These are phyloP conservation scores for Cercospora sp. DNA, from an alignment of 2,329 filamentous ascomycete species.

Conservation along the genomic window DNA sequence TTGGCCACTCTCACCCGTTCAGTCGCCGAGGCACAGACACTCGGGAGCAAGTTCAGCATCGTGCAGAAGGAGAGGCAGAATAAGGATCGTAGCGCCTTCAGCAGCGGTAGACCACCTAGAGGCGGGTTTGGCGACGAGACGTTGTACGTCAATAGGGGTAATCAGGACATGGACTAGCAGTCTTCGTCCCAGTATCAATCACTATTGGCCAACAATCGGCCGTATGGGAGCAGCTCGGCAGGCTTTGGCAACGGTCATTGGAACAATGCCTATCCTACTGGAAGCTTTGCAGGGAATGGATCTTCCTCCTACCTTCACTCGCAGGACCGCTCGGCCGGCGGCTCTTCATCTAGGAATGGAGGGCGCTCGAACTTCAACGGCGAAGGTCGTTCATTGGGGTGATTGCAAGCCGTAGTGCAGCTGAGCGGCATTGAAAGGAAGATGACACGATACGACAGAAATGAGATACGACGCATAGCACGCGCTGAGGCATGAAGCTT, in stretches of 20 bases:
- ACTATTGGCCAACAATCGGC: not conserved
- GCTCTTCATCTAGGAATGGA: not conserved
- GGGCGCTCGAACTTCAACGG: not conserved
- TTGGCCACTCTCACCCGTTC: slow-evolving; percentile 74
- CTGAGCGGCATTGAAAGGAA: not conserved
- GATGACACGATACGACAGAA: not conserved
- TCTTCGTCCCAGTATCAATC: not conserved
- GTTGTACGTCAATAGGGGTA: slow-evolving; percentile 25
- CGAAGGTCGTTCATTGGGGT: not conserved
- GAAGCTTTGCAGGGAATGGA: not conserved
- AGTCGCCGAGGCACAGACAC: slow-evolving; percentile 67
- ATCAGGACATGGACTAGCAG: slow-evolving; percentile 21
- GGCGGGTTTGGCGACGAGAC: slow-evolving; percentile 27
- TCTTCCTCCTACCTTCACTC: not conserved
- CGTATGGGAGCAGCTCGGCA: not conserved
- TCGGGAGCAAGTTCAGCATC: slow-evolving; percentile 69
- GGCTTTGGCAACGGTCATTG: not conserved
- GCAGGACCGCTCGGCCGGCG: not conserved
- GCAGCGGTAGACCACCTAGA: slow-evolving; percentile 16
- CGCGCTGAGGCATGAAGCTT: not conserved
- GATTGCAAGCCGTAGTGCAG: not conserved
- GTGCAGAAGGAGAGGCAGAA: slow-evolving; percentile 45
- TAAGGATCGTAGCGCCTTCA: slow-evolving; percentile 32
- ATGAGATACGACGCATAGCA: slow-evolving; percentile 11
- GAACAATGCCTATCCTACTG: not conserved